Base-by-base conservation (phyloP, 352 stramenopile species). In the Globisporangium paroecandrum region DNA sequence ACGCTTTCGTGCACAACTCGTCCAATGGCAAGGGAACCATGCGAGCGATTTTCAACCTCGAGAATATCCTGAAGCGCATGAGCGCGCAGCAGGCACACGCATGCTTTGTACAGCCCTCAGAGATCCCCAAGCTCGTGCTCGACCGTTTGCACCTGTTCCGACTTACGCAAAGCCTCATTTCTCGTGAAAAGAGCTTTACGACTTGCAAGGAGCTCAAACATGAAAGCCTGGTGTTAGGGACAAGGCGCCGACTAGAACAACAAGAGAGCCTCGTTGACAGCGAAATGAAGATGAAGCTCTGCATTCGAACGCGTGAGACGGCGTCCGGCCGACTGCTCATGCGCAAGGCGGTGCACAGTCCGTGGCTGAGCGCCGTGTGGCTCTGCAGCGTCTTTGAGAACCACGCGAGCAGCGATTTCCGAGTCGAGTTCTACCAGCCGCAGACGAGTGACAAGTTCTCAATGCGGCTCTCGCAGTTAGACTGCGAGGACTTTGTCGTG, bases 81-180 rank as follows among this genome's bases (percentile, higher is more conserved):
- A 89, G 74, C 43, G 71, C 82, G 43, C 59, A 68, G 10, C 66
- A 76, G 47, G 68, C 80, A 7, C 68, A 59, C n/a, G 1, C 54
- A 64, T n/a, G 27, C 74, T 82, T 85, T 25, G 62, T 91, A 20
- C 47, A 67, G 18, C 72, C 77, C 1, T 29, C 71, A 22, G 43
- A 56, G 1, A 65, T 91, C 8, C 76, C 83, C 4, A 47, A 34
- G 0, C 64, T 91, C 12, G 65, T 93, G 13, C 79, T 93, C 34
- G 82, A 91, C 64, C 78, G 85, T 6, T 58, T 93, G 13, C 82
- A 83, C 64, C 57, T 93, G 4, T 91, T 79, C 62, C 71, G 74
- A 5, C 20, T 67, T 20, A 53, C 68, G 9, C 70, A 71, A 18
- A 81, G 57, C 24, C 62, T 57, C n/a, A 32, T 43, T 0, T 53